Conservation (phyloP, 441 rosid species). For the Pelargonium cotyledonis region DNA sequence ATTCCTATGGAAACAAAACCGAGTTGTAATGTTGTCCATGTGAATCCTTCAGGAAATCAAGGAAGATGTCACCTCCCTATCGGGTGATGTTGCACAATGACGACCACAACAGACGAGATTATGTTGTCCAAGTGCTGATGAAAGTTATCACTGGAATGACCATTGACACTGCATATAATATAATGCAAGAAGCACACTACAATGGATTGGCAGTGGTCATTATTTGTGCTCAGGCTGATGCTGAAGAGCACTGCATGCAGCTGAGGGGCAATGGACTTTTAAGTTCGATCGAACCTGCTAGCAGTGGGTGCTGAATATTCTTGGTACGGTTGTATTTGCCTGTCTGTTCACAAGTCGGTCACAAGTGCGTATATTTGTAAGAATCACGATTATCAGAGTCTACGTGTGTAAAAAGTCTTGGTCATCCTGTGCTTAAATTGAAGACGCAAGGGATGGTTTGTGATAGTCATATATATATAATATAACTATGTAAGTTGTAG, state of each 20-base stretch:
- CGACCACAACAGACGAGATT: constrained; percentile 79
- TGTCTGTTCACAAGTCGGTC: neutral
- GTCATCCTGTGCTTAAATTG: too few relatives aligned
- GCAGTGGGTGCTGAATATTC: constrained; percentile 66
- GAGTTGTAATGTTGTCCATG: neutral
- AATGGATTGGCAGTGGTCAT: constrained; percentile 87
- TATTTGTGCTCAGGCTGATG: constrained; percentile 83
- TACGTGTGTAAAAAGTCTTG: too few relatives aligned
- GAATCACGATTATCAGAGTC: neutral
- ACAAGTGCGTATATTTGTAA: neutral
- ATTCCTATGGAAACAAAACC: neutral
- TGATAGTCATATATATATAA: too few relatives aligned
- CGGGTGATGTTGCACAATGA: constrained; percentile 81
- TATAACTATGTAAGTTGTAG: too few relatives aligned
- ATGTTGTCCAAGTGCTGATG: constrained; percentile 91
- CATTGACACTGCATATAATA: constrained; percentile 79
- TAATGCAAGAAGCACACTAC: constrained; percentile 95
- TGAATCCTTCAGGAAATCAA: constrained; percentile 50
- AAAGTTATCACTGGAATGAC: constrained; percentile 97
- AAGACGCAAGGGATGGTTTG: too few relatives aligned
- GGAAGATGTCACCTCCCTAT: constrained; percentile 78
- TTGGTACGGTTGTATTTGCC: neutral
- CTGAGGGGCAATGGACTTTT: constrained; percentile 89
- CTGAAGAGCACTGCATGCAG: constrained; percentile 93
- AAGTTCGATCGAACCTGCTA: constrained; percentile 88